Percentiles rank a stretch among this genome's conserved stretches.
phyloP scores from a whole-genome alignment of 2,329 filamentous ascomycete genomes.

The Stemphylium vesicarium region DNA sequence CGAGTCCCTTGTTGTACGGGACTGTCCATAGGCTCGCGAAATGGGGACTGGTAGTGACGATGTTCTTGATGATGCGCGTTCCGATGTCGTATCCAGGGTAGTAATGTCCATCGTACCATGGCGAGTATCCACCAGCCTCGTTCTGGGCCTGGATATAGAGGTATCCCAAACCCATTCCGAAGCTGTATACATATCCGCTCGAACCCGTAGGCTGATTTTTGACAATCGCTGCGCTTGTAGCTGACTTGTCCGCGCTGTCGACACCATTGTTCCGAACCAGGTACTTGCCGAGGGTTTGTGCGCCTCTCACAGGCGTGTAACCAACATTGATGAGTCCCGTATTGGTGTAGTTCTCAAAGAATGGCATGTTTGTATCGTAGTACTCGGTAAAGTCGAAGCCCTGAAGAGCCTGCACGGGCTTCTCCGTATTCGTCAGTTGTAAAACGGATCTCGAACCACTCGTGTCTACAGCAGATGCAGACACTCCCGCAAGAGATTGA shows the following conservation, averaged over 20 bases:
- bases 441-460: slow-evolving; percentile 5
- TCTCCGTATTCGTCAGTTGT: slow-evolving; percentile 9
- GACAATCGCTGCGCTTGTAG: slow-evolving; percentile 9
- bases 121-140: slow-evolving; percentile 7
- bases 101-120: slow-evolving; percentile 13
- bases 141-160: slow-evolving; percentile 5
- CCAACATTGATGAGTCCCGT: slow-evolving; percentile 10
- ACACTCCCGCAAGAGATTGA: slow-evolving; percentile 8
- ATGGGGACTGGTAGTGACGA: slow-evolving; percentile 6
- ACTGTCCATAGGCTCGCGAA: slow-evolving; percentile 13
- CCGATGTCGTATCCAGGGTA: slow-evolving; percentile 16
- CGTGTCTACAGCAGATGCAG: slow-evolving; percentile 9
- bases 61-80: slow-evolving; percentile 14
- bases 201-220: slow-evolving; percentile 7
- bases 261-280: slow-evolving; percentile 2
- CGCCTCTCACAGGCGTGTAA: slow-evolving; percentile 5
- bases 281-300: slow-evolving; percentile 10
- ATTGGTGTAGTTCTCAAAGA: slow-evolving; percentile 11
- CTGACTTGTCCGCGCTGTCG: slow-evolving; percentile 7
- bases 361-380: slow-evolving; percentile 12
- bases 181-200: slow-evolving; percentile 12
- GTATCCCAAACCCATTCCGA: slow-evolving; percentile 14
- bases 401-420: slow-evolving; percentile 2
- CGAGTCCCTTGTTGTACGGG: slow-evolving; percentile 15
- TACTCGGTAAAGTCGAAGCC: slow-evolving; percentile 10